Evolutionary conservation across 1,139 yeast species (phyloP), one percentile per base, ranked within the genome.

Genomic region (Pichia sp.): DNA sequence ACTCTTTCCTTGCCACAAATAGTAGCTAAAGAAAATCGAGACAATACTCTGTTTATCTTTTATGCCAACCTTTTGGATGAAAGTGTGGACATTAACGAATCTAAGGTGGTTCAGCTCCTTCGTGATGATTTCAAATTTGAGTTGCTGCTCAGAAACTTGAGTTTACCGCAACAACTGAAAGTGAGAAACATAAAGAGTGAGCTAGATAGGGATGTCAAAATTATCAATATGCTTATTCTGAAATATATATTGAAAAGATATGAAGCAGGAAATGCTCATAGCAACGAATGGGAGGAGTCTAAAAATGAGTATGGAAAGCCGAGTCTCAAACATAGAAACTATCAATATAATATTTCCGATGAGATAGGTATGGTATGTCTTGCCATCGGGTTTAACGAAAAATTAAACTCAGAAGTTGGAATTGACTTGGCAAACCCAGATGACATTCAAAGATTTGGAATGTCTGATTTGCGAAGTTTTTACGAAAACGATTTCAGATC

Each of bases 391-490:
- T 61, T 70, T 45, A 60, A 59, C 5, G 34, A 15, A 15, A 8
- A 13, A 0, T 6, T 34, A 4, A 55, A 76, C 0, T n/a, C 8
- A 4, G 57, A 54, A 13, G 67, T 85, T 2, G 93, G 93, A 0
- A 66, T 85, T 0, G 95, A 86, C 64, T 68, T 86, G 34, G 85
- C 90, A 0, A 83, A 82, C 59, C 70, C 76, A 0, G 52, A 58
- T 4, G 89, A 84, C 61, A 69, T 74, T 2, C 65, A 67, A 16
- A 64, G 73, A 2, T 71, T 76, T 11, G 52, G 66, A 2, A 63
- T 67, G 44, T 58, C 57, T 1, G 59, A 58, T 0, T 57, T 65
- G 1, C 71, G 70, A 16, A 72, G 73, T 56, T 61, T 83, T 46
- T 57, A 61, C 31, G 43, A 41, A 53, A 66, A 63, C 0, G 75